These are phyloP conservation scores for Lasiosphaeria ovina DNA, from an alignment of 495 filamentous ascomycete species.

Conservation along the genomic window DNA sequence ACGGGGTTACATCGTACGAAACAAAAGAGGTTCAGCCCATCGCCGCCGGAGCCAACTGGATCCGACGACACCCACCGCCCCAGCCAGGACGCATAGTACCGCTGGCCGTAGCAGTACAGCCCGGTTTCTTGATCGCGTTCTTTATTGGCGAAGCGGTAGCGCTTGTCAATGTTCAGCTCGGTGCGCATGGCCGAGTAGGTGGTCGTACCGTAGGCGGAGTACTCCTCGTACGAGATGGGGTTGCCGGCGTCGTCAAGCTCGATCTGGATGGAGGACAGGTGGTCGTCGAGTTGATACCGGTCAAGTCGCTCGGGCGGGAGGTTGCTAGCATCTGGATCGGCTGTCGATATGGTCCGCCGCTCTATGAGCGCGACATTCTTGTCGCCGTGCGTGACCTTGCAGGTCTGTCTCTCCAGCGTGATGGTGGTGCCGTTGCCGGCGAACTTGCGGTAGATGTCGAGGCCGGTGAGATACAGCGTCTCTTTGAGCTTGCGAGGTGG, in stretches of 20 bases:
- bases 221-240: constrained; percentile 39
- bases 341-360: neutral
- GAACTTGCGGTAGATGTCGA: neutral
- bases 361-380: neutral
- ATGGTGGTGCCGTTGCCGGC: neutral
- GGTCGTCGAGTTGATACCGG: neutral
- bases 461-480: neutral
- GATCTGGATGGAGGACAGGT: neutral
- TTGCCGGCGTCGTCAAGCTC: constrained; percentile 26
- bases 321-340: neutral
- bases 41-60: too few species aligned
- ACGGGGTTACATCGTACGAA: too few species aligned
- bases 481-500: neutral
- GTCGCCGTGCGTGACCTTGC: neutral
- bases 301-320: neutral
- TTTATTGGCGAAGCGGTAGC: constrained; percentile 31
- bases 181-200: constrained; percentile 19
- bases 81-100: constrained; percentile 35
- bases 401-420: neutral
- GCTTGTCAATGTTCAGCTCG: constrained; percentile 13
- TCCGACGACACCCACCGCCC: constrained; percentile 36
- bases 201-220: constrained; percentile 32
- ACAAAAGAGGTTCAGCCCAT: too few species aligned
- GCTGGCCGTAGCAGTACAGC: constrained; percentile 28
- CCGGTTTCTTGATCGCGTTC: constrained; percentile 37